Evolutionary conservation across 345 rosid species (phyloP), one percentile per base, ranked within the genome.

Genomic region (Barbarea vulgaris): DNA sequence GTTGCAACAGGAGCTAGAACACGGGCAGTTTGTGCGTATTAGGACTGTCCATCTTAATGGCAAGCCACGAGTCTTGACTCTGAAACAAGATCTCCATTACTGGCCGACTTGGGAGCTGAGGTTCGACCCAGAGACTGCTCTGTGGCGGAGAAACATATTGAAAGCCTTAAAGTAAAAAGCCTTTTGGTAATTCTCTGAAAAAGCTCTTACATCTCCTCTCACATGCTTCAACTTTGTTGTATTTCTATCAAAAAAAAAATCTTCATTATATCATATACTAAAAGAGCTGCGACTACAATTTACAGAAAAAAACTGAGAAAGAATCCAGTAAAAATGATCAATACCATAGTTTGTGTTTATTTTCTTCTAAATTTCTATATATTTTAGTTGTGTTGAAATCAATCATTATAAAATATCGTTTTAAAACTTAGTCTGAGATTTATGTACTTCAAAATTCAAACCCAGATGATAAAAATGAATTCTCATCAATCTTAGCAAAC

Each of bases 101-200:
- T 95, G 97, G 99, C 96, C 97, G 17, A 89, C 96, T 12, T 92
- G 97, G 97, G 93, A 89, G 81, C 79, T 90, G 74, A 85, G 87
- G 70, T 95, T 92, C 64, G 91, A 95, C 64, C 91, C 97, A 5
- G 84, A 79, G 58, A 79, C 83, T 22, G 89, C 92, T 67, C 78
- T 84, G 59, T 95, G 99, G 99, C 85, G 81, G 18, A 85, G 96
- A 68, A 28, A 78, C 27, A 77, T 74, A 7, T 85, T 94, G 82
- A 89, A 85, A 76, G 80, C 90, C 31, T 80, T 89, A 25, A 75
- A 84, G 14, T 77, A 57, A 62, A 56, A 56, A 63, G 28, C 56
- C 61, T 36, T 34, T 19, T 59, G 70, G 76, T 64, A 9, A 53
- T 51, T 70, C 61, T 65, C 14, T 54, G 30, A 24, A 56, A 47